phyloP scores from a whole-genome alignment of 192 early-diverging fungal species.

The Coemansia erecta region DNA sequence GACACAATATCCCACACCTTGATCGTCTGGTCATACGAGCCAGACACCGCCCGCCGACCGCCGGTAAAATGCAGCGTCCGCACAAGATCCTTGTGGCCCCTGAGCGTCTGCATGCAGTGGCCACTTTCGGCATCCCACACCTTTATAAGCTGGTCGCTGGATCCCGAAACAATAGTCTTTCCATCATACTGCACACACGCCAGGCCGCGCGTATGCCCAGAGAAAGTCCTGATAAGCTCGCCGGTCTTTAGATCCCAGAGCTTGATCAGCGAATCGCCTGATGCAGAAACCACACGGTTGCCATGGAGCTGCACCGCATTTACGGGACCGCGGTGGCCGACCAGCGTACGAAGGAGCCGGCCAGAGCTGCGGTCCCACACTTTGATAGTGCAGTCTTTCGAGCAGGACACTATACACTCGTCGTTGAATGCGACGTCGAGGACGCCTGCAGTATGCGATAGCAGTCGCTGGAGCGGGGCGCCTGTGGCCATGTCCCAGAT shows the following conservation, averaged over 20 bases:
- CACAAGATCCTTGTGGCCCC: slow-evolving; percentile 72
- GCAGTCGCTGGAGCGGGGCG: slow-evolving; percentile 51
- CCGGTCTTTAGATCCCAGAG: slow-evolving; percentile 77
- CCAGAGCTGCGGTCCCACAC: slow-evolving; percentile 77
- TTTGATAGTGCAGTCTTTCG: slow-evolving; percentile 89
- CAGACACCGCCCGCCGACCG: slow-evolving; percentile 77
- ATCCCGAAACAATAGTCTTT: slow-evolving; percentile 72
- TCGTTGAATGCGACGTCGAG: slow-evolving; percentile 84
- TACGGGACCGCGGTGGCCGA: slow-evolving; percentile 89
- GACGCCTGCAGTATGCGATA: slow-evolving; percentile 79
- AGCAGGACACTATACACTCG: slow-evolving; percentile 75
- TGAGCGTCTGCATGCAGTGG: slow-evolving; percentile 58
- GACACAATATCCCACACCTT: slow-evolving; percentile 90
- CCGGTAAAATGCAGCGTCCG: slow-evolving; percentile 83
- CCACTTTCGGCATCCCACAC: slow-evolving; percentile 76
- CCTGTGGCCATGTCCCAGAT: slow-evolving; percentile 74
- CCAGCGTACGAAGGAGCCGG: slow-evolving; percentile 60
- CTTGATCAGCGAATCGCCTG: slow-evolving; percentile 78
- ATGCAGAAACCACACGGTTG: slow-evolving; percentile 74
- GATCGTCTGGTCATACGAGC: slow-evolving; percentile 91
- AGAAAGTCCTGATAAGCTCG: slow-evolving; percentile 68
- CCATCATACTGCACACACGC: slow-evolving; percentile 87
- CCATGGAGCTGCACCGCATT: slow-evolving; percentile 84
- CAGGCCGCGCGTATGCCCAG: slow-evolving; percentile 75
- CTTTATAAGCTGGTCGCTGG: slow-evolving; percentile 78